phyloP scores from a whole-genome alignment of 176 grass and related monocot species.

The Musa itinerans region DNA sequence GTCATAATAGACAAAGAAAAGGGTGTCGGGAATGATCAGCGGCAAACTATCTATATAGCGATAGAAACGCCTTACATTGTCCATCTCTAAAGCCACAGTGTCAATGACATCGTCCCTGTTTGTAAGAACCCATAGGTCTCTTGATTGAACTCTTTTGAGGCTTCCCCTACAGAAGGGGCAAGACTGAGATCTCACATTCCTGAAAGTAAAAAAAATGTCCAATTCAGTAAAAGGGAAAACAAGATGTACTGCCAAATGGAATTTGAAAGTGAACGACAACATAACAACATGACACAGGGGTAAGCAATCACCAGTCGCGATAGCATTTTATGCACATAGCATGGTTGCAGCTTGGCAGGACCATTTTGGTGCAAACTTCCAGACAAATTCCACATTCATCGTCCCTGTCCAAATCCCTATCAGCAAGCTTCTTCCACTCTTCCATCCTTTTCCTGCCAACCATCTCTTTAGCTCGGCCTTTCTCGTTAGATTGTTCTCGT shows the following conservation, averaged over 20 bases:
- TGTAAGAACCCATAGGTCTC: slow-evolving; percentile 35
- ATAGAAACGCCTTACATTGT: slow-evolving; percentile 45
- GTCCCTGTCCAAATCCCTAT: slow-evolving; percentile 70
- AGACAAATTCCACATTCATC: slow-evolving; percentile 87
- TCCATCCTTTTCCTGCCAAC: slow-evolving; percentile 59
- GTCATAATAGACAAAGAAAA: slow-evolving; percentile 45
- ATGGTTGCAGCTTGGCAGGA: slow-evolving; percentile 74
- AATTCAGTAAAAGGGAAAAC: background rate
- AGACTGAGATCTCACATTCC: slow-evolving; percentile 43
- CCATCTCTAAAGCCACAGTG: slow-evolving; percentile 37
- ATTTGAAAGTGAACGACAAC: no score
- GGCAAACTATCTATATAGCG: slow-evolving; percentile 60
- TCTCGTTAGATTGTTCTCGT: slow-evolving; percentile 71
- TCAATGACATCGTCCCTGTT: slow-evolving; percentile 44
- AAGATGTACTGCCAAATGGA: background rate
- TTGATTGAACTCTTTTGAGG: slow-evolving; percentile 33
- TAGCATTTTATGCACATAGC: slow-evolving; percentile 69
- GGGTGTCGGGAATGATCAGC: slow-evolving; percentile 43
- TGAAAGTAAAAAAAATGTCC: slow-evolving; percentile 7
- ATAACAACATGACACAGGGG: background rate
- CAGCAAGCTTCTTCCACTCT: slow-evolving; percentile 34
- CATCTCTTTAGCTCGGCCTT: slow-evolving; percentile 49
- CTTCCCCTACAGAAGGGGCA: slow-evolving; percentile 60
- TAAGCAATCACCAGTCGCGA: slow-evolving; percentile 46
- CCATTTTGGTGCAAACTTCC: slow-evolving; percentile 72